Evolutionary conservation across 2,329 filamentous ascomycete genomes (phyloP), one percentile per base, ranked within the genome.

Genomic region (Hypoxylon sp.): DNA sequence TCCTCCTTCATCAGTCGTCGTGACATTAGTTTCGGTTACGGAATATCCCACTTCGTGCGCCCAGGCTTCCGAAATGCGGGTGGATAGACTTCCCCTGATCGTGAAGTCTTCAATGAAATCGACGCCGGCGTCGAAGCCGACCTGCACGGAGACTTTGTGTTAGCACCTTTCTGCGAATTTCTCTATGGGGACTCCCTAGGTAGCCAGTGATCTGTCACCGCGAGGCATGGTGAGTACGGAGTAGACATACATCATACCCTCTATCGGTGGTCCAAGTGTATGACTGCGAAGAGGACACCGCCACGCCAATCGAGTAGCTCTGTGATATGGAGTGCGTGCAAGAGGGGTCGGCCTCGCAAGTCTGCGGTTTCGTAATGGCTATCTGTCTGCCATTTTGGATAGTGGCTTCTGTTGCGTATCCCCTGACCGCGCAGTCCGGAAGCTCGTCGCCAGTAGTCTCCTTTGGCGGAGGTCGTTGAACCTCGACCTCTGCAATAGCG

Each of bases 311-410:
- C 45, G 53, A 44, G 22, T 26, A 38, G 40, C 66, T 66, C 11
- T 64, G 14, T n/a, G 44, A 42, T 14, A 68, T 60, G 12, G 63
- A 61, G 36, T 68, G 66, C 4, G 63, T 58, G 44, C 66, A 68
- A 11, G 66, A 40, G 1, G 63, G 62, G 1, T 60, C 30, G 14
- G 59, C 66, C 28, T 68, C 67, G 49, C 67, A 69, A 18, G 53
- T 59, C 45, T 64, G 61, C 18, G 67, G 57, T 16, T 51, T 59
- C 2, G 67, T 69, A 12, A 69, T 33, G 26, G 64, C 64, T 32
- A 67, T 59, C 42, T 69, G 67, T 7, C 14, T 7, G 9, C 64
- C 67, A 8, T 55, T 46, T 30, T 64, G 18, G 7, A 58, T 32
- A 2, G 57, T 64, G 9, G 56, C 61, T 12, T 38, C 54, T 12